Base-by-base conservation (phyloP, 2,329 filamentous ascomycete species). In the Penicillium decumbens region DNA sequence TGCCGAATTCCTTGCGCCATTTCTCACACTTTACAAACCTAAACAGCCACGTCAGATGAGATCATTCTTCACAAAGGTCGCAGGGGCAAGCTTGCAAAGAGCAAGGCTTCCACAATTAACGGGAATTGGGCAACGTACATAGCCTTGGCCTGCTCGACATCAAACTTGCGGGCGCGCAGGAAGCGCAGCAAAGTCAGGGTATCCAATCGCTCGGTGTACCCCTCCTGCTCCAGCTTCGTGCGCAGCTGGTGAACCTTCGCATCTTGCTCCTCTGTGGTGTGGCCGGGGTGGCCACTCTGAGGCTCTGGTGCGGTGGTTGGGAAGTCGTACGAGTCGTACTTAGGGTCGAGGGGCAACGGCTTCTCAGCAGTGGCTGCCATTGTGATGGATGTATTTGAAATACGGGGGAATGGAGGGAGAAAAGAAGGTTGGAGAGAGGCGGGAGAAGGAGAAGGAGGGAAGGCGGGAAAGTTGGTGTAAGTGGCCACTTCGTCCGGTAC, bases 291-390 rank as follows among this genome's bases (percentile, higher is more conserved):
- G 58, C 93, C 93, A 63, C 78, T 76, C 67, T 85, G 81, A 41
- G 80, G 70, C 60, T 82, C 81, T 47, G 87, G 81, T 41, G 89
- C 83, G 55, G 81, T 85, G 57, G 85, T 89, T 56, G 93, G 93
- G 77, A 82, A 97, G 74, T 96, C 91, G 74, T 93, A 97, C 77
- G 95, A 72, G 76, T 97, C 93, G 79, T 97, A 95, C 77, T 95
- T 96, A 70, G 88, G 80, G 73, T 95, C 85, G 64, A 89, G 73
- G 60, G 76, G 70, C 60, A 72, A 58, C 46, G 67, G 65, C 49
- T 68, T 65, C 29, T 66, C 60, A 48, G 58, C 45, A 37, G 64
- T 45, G 40, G 63, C 53, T 40, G 63, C 62, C 65, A 66, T 71
- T 58, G 41, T 68, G 51, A 51, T 49, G 32, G 30, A n/a, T 38